These are phyloP conservation scores for Berberis vulgaris DNA, from an alignment of 164 flowering plant species.

Conservation along the genomic window DNA sequence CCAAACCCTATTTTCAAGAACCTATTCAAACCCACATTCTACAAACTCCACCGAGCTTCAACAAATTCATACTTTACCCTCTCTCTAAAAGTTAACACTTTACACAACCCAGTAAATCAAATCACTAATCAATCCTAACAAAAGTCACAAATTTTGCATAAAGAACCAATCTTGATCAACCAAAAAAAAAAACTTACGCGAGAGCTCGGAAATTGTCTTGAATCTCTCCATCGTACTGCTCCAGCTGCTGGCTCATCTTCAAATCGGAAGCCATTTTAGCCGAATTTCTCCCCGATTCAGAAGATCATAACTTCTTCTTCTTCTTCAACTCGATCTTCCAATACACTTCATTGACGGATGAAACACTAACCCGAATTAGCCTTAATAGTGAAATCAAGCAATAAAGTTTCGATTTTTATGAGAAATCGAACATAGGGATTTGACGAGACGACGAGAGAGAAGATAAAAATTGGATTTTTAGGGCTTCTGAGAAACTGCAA, in stretches of 20 bases:
- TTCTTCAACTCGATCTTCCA: background rate
- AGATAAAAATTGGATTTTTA: background rate
- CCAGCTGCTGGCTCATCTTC: conserved; percentile 43
- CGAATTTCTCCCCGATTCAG: conserved; percentile 3
- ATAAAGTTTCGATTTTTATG: too few relatives aligned
- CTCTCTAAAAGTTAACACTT: too few relatives aligned
- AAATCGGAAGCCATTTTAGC: conserved; percentile 22
- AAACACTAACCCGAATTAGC: background rate
- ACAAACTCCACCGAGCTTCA: too few relatives aligned
- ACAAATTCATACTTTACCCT: too few relatives aligned
- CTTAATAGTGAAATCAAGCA: background rate
- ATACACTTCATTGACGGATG: background rate
- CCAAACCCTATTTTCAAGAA: too few relatives aligned
- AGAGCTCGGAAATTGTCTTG: conserved; percentile 57
- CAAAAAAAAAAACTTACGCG: conserved; percentile 15
- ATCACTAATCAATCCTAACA: too few relatives aligned
- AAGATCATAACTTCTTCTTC: background rate
- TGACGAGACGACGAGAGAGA: background rate
- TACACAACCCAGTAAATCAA: too few relatives aligned
- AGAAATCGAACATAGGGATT: too few relatives aligned
- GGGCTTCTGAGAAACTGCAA: background rate
- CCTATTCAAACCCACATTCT: too few relatives aligned
- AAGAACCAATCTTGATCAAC: too few relatives aligned
- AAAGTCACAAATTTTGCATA: too few relatives aligned
- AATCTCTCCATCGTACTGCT: conserved; percentile 97